A percentile compares a stretch with the other conserved stretches of the same genome.
These are phyloP conservation scores for Plasmodium yoelii DNA, from an alignment of 169 alveolate species.

Conservation along the genomic window DNA sequence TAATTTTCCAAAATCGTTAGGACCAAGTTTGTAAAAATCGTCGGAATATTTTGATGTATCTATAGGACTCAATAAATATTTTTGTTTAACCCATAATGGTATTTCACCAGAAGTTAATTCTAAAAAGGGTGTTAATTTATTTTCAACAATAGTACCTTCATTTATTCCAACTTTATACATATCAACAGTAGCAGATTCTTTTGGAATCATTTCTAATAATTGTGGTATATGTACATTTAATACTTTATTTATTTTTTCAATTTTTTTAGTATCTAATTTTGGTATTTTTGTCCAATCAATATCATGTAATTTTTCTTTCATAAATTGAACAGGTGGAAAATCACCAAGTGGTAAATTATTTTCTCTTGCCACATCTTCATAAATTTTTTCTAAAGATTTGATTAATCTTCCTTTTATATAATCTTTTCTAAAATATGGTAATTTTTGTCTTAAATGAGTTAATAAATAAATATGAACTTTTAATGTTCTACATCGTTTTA, in stretches of 20 bases:
- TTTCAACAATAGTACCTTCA: constrained; percentile 72
- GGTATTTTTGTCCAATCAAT: constrained; percentile 77
- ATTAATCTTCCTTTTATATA: constrained; percentile 40
- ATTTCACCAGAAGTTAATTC: constrained; percentile 63
- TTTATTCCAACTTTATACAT: constrained; percentile 18
- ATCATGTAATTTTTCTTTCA: constrained; percentile 61
- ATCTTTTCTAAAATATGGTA: constrained; percentile 68
- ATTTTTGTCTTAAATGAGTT: constrained; percentile 65
- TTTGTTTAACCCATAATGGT: constrained; percentile 70
- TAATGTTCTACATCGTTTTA: constrained; percentile 82
- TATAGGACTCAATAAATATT: constrained; percentile 38
- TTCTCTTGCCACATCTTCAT: constrained; percentile 70
- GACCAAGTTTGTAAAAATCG: constrained; percentile 78
- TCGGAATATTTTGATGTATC: constrained; percentile 72
- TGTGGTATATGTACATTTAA: constrained; percentile 77
- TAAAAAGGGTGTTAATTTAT: constrained; percentile 64
- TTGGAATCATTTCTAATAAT: constrained; percentile 77
- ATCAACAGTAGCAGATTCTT: constrained; percentile 56
- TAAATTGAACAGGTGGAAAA: constrained; percentile 74
- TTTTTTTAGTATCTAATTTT: constrained; percentile 70
- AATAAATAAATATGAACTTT: constrained; percentile 72
- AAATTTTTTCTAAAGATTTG: constrained; percentile 40
- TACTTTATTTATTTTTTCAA: constrained; percentile 74
- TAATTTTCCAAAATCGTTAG: constrained; percentile 71
- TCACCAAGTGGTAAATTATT: constrained; percentile 77